Evolutionary conservation across 176 grass and related monocot species (phyloP).

Genomic region (Pontederia paniculata): DNA sequence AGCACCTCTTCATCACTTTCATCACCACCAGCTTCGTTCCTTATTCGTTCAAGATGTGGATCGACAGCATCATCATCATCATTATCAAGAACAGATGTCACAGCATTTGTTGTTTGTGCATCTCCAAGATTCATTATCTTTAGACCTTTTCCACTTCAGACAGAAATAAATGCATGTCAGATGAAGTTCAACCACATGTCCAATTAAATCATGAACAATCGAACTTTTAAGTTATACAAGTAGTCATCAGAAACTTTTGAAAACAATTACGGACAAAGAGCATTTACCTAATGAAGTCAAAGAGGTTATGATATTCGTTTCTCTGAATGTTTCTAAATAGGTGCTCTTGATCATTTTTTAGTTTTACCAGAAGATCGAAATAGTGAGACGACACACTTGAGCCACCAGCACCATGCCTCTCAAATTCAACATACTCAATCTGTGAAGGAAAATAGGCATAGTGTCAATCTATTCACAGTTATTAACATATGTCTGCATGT

Average conservation of each 20-base stretch:
- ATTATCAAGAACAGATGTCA: conserved; percentile 61
- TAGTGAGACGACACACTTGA: conserved; percentile 32
- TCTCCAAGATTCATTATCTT: conserved; percentile 95
- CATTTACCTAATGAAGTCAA: conserved; percentile 24
- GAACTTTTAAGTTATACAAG: no score
- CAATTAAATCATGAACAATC: no score
- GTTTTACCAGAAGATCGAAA: conserved; percentile 31
- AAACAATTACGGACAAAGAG: not conserved
- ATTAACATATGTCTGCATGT: not conserved
- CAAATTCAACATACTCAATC: conserved; percentile 31
- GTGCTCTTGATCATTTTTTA: conserved; percentile 30
- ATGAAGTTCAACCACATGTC: no score
- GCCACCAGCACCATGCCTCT: conserved; percentile 26
- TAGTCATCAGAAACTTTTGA: not conserved
- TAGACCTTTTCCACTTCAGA: conserved; percentile 65
- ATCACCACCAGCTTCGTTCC: conserved; percentile 64
- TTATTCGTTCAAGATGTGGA: conserved; percentile 67
- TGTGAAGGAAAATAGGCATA: not conserved
- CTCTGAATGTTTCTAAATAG: conserved; percentile 34
- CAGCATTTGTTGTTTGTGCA: conserved; percentile 51
- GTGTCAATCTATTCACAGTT: not conserved
- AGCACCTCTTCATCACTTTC: conserved; percentile 97
- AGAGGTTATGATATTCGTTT: conserved; percentile 28
- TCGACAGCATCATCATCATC: conserved; percentile 75
- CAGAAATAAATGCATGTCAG: not conserved